A percentile compares a stretch with the other conserved stretches of the same genome.
These are phyloP conservation scores for Candida dubliniensis DNA, from an alignment of 1,139 yeast species.

Conservation along the genomic window DNA sequence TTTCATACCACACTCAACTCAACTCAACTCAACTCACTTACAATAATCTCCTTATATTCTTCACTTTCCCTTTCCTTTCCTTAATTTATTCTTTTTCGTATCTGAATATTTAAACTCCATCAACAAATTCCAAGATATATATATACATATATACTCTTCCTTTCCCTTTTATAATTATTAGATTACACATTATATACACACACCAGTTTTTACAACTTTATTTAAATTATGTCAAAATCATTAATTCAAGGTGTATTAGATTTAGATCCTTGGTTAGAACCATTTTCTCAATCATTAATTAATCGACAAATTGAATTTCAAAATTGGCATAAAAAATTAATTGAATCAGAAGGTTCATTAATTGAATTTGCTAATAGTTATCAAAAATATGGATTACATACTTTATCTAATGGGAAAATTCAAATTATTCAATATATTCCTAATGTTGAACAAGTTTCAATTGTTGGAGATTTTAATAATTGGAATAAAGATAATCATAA, in stretches of 20 bases:
- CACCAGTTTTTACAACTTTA: no score
- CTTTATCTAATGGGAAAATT: conserved; percentile 29
- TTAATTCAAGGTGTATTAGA: conserved; percentile 57
- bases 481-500: conserved; percentile 69
- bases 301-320: conserved; percentile 52
- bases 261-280: conserved; percentile 86
- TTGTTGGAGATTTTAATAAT: conserved; percentile 87
- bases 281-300: conserved; percentile 58
- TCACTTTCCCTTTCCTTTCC: no score
- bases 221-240: conserved; percentile 10
- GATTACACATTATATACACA: no score
- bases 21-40: no score
- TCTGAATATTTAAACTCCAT: no score
- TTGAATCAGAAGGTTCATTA: conserved; percentile 48
- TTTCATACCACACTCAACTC: no score
- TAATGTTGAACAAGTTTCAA: conserved; percentile 67
- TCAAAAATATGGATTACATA: conserved; percentile 73
- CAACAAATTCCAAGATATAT: no score
- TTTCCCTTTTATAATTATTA: not conserved
- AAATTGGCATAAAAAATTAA: conserved; percentile 45
- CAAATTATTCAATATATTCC: conserved; percentile 87
- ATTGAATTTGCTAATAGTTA: conserved; percentile 59
- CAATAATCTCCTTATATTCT: no score
- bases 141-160: not conserved
- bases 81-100: no score